Conservation (phyloP, 2,329 filamentous ascomycete genomes). For the Fusarium gaditjirri region DNA sequence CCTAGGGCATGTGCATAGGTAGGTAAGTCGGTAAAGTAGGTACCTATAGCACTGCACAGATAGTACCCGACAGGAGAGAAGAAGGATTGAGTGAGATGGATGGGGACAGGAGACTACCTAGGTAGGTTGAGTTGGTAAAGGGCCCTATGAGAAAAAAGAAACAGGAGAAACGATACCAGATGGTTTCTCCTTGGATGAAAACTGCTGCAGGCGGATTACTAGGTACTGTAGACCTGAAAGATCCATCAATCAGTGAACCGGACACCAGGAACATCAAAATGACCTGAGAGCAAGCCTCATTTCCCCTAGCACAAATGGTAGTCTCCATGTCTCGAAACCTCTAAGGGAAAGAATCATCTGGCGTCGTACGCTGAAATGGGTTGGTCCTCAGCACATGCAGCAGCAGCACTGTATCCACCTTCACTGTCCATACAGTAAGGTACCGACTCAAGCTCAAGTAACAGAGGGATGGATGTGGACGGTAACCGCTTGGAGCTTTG, state of each 20-base stretch:
- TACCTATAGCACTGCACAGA: neutral
- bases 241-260: neutral
- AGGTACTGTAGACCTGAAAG: neutral
- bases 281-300: conserved; percentile 20
- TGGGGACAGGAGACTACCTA: neutral
- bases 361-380: conserved; percentile 10
- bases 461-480: neutral
- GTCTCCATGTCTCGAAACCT: conserved; percentile 21
- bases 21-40: too few species aligned
- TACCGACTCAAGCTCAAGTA: neutral
- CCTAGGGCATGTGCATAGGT: neutral
- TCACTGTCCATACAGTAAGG: neutral
- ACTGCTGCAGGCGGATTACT: neutral
- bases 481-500: neutral
- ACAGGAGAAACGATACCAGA: neutral
- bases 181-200: neutral
- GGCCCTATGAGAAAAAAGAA: neutral
- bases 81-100: neutral
- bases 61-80: neutral
- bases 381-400: conserved; percentile 9
- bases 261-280: conserved; percentile 16
- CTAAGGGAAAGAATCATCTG: neutral
- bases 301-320: conserved; percentile 3
- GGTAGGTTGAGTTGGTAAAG: neutral
- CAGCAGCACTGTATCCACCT: conserved; percentile 3